Conservation (phyloP, 768 basidiomycete species). For the Lyophyllum decastes region DNA sequence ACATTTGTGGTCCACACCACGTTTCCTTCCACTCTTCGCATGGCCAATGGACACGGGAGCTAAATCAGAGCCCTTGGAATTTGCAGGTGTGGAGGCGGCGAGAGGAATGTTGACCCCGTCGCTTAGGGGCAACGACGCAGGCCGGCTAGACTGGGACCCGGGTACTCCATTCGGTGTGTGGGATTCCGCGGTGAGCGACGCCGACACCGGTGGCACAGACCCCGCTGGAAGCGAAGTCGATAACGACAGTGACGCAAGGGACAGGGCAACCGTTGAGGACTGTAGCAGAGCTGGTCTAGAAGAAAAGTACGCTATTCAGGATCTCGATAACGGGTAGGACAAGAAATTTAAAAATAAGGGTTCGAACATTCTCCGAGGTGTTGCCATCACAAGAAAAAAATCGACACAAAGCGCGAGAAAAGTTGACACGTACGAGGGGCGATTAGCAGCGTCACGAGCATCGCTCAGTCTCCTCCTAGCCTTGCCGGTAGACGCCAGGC, state of each 20-base stretch:
- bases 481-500: constrained; percentile 72
- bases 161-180: constrained; percentile 23
- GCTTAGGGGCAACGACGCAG: constrained; percentile 23
- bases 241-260: constrained; percentile 44
- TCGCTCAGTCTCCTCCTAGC: constrained; percentile 74
- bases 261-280: constrained; percentile 37
- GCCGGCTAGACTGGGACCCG: constrained; percentile 18
- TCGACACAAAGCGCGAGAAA: constrained; percentile 10
- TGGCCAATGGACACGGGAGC: constrained; percentile 38
- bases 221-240: constrained; percentile 39
- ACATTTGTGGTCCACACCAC: constrained; percentile 86
- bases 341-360: constrained; percentile 2
- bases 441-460: constrained; percentile 73
- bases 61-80: constrained; percentile 17
- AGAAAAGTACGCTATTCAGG: constrained; percentile 2
- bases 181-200: constrained; percentile 25
- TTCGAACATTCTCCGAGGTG: neutral
- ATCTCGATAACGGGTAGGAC: constrained; percentile 4
- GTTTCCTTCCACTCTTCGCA: constrained; percentile 62
- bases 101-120: constrained; percentile 25
- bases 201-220: constrained; percentile 19
- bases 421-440: constrained; percentile 64
- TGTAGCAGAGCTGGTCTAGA: constrained; percentile 33
- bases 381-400: constrained; percentile 8
- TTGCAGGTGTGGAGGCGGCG: constrained; percentile 10